phyloP scores from a whole-genome alignment of 768 basidiomycete genomes.

The Dacryopinax primogenitus region DNA sequence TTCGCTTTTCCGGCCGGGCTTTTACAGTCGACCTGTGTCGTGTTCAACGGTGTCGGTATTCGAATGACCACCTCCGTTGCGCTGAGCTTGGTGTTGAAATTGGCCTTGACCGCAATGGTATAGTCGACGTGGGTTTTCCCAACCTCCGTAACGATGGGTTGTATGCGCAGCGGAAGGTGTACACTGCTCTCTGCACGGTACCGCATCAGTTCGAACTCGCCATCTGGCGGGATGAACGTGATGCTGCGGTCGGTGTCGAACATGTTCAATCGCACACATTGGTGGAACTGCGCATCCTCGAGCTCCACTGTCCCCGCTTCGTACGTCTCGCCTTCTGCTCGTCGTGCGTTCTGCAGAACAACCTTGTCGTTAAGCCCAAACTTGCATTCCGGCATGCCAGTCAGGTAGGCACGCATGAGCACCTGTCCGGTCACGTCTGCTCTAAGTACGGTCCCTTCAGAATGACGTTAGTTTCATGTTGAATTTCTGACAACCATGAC shows the following conservation, averaged over 20 bases:
- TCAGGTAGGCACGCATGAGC: constrained; percentile 92
- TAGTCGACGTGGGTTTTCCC: constrained; percentile 89
- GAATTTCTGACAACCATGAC: constrained; percentile 16
- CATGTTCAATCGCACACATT: constrained; percentile 89
- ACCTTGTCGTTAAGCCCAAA: constrained; percentile 98
- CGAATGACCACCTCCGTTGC: constrained; percentile 84
- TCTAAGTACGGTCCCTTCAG: constrained; percentile 68
- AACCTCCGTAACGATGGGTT: constrained; percentile 84
- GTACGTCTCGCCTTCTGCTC: neutral
- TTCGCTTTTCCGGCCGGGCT: constrained; percentile 90
- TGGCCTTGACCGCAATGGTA: constrained; percentile 72
- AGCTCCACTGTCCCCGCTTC: constrained; percentile 49
- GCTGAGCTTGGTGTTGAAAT: constrained; percentile 81
- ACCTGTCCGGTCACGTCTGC: constrained; percentile 98
- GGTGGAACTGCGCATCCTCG: constrained; percentile 97
- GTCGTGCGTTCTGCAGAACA: constrained; percentile 70
- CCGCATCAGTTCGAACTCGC: constrained; percentile 97
- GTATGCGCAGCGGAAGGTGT: constrained; percentile 80
- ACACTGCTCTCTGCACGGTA: constrained; percentile 95
- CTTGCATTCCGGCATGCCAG: constrained; percentile 96
- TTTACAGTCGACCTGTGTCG: constrained; percentile 84
- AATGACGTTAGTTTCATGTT: neutral
- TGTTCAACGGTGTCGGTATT: constrained; percentile 94
- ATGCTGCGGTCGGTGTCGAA: constrained; percentile 91
- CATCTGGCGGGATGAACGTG: constrained; percentile 95